Percentiles rank a stretch among this genome's conserved stretches.
phyloP scores from a whole-genome alignment of 495 filamentous ascomycete species.

The Bathelium albidoporum region DNA sequence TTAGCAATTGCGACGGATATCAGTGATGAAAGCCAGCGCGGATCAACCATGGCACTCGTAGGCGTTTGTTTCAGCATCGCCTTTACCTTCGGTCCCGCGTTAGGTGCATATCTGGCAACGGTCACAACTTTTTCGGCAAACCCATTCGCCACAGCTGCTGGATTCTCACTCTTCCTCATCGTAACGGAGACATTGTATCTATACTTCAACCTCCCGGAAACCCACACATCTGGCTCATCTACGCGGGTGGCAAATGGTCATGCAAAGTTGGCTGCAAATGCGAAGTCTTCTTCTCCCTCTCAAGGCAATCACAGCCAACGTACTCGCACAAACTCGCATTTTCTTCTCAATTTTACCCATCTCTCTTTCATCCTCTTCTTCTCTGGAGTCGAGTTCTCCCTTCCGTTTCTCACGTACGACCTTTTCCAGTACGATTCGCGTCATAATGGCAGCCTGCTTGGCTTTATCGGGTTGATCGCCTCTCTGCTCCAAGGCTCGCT shows the following conservation, averaged over 20 bases:
- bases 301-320: constrained; percentile 23
- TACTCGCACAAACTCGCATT: constrained; percentile 64
- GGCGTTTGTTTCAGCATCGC: constrained; percentile 95
- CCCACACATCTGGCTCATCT: constrained; percentile 44
- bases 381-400: constrained; percentile 89
- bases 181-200: constrained; percentile 78
- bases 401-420: constrained; percentile 95
- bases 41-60: constrained; percentile 88
- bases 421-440: constrained; percentile 71
- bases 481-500: constrained; percentile 80
- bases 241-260: constrained; percentile 12
- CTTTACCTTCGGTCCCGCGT: constrained; percentile 88
- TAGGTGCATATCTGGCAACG: constrained; percentile 73
- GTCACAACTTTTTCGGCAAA: constrained; percentile 71
- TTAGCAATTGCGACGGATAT: constrained; percentile 96
- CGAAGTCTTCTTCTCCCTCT: background rate
- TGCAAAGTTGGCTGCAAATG: background rate
- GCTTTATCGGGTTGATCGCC: constrained; percentile 86
- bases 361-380: constrained; percentile 92
- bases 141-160: constrained; percentile 84
- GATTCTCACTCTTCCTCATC: constrained; percentile 72
- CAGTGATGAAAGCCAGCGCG: constrained; percentile 67
- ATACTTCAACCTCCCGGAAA: constrained; percentile 83
- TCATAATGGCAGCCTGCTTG: constrained; percentile 77
- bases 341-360: constrained; percentile 76